Conservation (phyloP, 495 filamentous ascomycete genomes). For the Lophiotrema nucula region DNA sequence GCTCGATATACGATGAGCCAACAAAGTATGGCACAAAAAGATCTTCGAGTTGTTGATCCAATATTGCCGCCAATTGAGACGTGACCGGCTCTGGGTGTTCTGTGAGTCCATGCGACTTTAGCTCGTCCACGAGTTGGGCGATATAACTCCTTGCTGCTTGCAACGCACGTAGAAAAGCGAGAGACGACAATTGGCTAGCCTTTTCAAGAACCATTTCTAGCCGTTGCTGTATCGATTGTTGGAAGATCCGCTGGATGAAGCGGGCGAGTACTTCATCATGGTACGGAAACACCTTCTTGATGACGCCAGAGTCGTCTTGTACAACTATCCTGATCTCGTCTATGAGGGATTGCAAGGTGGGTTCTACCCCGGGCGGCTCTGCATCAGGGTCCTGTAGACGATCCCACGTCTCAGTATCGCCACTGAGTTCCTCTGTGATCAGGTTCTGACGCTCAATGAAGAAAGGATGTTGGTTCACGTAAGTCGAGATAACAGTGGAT, state of each 20-base stretch:
- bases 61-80: conserved; percentile 74
- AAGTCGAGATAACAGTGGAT: conserved; percentile 86
- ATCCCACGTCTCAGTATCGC: conserved; percentile 78
- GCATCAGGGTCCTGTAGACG: conserved; percentile 90
- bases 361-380: conserved; percentile 85
- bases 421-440: conserved; percentile 84
- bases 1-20: conserved; percentile 92
- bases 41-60: conserved; percentile 96
- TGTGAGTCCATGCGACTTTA: conserved; percentile 91
- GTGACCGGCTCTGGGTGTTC: conserved; percentile 92
- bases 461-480: conserved; percentile 98
- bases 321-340: conserved; percentile 95
- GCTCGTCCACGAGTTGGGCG: conserved; percentile 78
- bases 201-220: conserved; percentile 96
- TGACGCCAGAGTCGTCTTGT: conserved; percentile 93
- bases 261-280: conserved; percentile 89
- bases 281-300: conserved; percentile 92
- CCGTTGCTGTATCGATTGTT: conserved; percentile 94
- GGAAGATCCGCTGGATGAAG: conserved; percentile 93
- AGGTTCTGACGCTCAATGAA: conserved; percentile 92
- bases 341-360: conserved; percentile 83
- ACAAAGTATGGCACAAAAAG: conserved; percentile 94
- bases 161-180: conserved; percentile 87
- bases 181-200: conserved; percentile 80
- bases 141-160: conserved; percentile 89